Percentiles rank a stretch among this genome's conserved stretches.
Evolutionary conservation across 257 asterid species (phyloP).

Genomic region (Jasminum sambac): DNA sequence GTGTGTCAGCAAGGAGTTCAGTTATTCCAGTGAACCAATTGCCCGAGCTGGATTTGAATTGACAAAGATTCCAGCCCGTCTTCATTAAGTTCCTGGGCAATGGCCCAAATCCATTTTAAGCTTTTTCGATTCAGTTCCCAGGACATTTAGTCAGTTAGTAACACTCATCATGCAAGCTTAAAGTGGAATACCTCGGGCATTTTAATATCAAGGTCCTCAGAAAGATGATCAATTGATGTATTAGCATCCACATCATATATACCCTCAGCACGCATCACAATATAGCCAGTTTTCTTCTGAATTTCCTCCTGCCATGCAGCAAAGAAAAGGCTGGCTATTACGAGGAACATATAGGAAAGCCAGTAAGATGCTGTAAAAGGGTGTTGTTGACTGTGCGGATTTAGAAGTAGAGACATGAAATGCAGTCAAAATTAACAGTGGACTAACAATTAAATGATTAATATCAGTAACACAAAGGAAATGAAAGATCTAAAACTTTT

Average conservation of each 20-base stretch:
- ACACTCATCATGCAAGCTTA: background rate
- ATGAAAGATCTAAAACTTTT: constrained; percentile 1
- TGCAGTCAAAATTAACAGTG: too few species aligned
- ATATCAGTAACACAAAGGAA: background rate
- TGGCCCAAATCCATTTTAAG: background rate
- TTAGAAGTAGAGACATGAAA: constrained; percentile 13
- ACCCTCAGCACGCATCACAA: constrained; percentile 98
- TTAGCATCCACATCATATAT: constrained; percentile 95
- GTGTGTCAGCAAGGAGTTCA: background rate
- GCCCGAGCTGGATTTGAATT: background rate
- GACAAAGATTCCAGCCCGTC: background rate
- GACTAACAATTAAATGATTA: constrained; percentile 21
- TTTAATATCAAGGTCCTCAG: constrained; percentile 90
- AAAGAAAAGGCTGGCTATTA: constrained; percentile 14
- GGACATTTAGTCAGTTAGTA: background rate
- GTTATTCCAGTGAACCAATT: background rate
- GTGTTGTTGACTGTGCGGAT: constrained; percentile 8
- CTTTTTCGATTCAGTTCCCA: constrained; percentile 8
- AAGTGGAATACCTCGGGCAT: constrained; percentile 77
- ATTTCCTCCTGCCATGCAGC: constrained; percentile 79
- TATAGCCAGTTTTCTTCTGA: constrained; percentile 93
- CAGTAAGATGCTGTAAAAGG: background rate
- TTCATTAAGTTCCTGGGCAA: background rate
- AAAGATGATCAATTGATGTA: constrained; percentile 93
- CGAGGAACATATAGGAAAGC: background rate